phyloP scores from a whole-genome alignment of 305 asterid genomes.

The Withania somnifera region DNA sequence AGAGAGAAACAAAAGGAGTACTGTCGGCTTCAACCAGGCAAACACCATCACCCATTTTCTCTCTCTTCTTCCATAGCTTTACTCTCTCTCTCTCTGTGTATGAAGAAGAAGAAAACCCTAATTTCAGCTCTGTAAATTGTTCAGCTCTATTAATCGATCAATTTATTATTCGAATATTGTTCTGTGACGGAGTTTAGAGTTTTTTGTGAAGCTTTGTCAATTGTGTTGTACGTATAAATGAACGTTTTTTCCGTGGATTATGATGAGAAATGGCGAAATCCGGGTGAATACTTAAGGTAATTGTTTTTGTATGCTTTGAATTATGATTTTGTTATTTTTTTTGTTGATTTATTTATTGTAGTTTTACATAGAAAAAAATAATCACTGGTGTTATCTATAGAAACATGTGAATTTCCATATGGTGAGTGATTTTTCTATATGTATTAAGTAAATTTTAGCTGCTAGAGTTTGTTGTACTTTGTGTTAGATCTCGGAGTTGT shows the following conservation, averaged over 20 bases:
- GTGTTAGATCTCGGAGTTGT: background rate
- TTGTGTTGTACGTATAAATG: background rate
- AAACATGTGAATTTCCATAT: background rate
- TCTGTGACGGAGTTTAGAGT: background rate
- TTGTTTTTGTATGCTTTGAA: background rate
- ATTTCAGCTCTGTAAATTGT: background rate
- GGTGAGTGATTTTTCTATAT: background rate
- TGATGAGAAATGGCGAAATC: background rate
- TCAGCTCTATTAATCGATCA: background rate
- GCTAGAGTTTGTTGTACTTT: background rate
- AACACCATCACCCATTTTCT: conserved; percentile 29
- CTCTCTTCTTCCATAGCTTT: background rate
- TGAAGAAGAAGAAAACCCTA: conserved; percentile 1
- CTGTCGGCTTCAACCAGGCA: conserved; percentile 95
- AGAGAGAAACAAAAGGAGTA: conserved; percentile 6
- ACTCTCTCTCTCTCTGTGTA: background rate
- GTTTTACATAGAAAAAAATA: background rate
- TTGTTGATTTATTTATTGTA: background rate
- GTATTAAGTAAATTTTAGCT: background rate
- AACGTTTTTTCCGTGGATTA: background rate
- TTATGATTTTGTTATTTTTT: background rate
- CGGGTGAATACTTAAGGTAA: conserved; percentile 5
- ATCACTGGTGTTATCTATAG: background rate
- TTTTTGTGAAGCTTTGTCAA: background rate
- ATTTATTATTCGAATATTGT: too few relatives aligned